Base-by-base conservation (phyloP, 2,329 filamentous ascomycete species). In the Fusarium anguioides region DNA sequence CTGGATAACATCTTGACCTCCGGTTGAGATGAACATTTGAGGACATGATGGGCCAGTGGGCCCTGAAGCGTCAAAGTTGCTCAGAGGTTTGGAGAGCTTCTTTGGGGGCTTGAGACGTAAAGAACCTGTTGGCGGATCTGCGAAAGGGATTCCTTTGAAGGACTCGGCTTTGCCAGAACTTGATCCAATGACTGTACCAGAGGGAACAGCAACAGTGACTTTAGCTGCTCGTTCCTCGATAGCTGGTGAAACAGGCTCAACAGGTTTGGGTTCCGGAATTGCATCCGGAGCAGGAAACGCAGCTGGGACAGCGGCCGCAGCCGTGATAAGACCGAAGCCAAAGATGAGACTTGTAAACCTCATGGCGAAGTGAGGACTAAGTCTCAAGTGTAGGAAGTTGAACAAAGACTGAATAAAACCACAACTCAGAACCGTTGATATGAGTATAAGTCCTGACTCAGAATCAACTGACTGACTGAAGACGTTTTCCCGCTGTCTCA, bases 61-160 rank as follows among this genome's bases (percentile, higher is more conserved):
- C 8, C 83, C 84, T 0, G 86, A 88, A 1, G 88, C 90, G 36
- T 87, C 82, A 35, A 91, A 81, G 1, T 82, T 88, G 2, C 90
- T 91, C 1, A 92, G 76, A 1, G 82, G 71, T 6, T 80, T 77
- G 8, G 82, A 86, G 17, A 92, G 78, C 27, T 64, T 75, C 72
- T 88, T 83, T 1, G 92, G 92, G 8, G 90, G 89, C 73, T 86
- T 89, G 31, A 96, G 84, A 17, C 92, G 88, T 23, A 93, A 80
- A 5, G 81, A 75, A 0, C 89, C 91, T 0, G 86, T 82, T 0
- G 92, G 92, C 3, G 91, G 84, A 63, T 92, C 81, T 4, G 91
- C 91, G 72, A 89, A 96, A 5, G 91, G 92, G 55, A 96, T 92
- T 21, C 89, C 91, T 54, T 85, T 87, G 80, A 92, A 94, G 24